phyloP scores from a whole-genome alignment of 2,329 filamentous ascomycete species.

The Colletotrichum viniferum region DNA sequence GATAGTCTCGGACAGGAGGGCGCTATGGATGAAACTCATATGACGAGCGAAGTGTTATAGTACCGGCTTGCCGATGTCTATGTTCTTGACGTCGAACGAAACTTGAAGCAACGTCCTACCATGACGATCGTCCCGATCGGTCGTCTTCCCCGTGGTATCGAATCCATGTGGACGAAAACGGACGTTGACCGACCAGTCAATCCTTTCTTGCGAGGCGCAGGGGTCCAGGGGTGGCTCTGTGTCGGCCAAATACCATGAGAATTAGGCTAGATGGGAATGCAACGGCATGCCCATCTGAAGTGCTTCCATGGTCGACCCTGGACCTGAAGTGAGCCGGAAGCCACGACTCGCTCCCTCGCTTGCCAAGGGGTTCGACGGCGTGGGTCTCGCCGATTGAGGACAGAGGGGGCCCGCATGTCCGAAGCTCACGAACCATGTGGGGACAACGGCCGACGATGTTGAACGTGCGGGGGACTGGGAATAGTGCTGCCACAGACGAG shows the following conservation, averaged over 20 bases:
- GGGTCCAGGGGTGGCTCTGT: conserved; percentile 8
- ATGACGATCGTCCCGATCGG: conserved; percentile 1
- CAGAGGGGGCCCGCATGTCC: not conserved
- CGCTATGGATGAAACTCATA: conserved; percentile 2
- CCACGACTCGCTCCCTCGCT: not conserved
- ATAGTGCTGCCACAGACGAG: not conserved
- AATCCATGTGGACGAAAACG: conserved; percentile 10
- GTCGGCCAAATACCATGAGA: not conserved
- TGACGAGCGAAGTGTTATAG: not conserved
- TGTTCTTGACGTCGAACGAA: not conserved
- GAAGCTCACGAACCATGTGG: not conserved
- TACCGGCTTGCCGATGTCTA: not conserved
- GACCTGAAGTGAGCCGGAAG: not conserved
- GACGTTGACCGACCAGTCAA: conserved; percentile 7
- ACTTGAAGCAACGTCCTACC: not conserved
- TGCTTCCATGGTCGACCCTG: not conserved
- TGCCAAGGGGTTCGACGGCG: not conserved
- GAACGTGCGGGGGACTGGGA: not conserved
- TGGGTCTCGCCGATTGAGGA: not conserved
- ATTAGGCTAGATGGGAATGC: not conserved
- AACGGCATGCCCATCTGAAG: not conserved
- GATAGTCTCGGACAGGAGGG: not conserved
- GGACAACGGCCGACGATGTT: not conserved
- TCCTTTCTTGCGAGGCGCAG: conserved; percentile 8
- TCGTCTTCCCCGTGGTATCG: not conserved